Evolutionary conservation across 257 asterid genomes (phyloP), one percentile per base, ranked within the genome.

Genomic region (Forsythia suspensa): DNA sequence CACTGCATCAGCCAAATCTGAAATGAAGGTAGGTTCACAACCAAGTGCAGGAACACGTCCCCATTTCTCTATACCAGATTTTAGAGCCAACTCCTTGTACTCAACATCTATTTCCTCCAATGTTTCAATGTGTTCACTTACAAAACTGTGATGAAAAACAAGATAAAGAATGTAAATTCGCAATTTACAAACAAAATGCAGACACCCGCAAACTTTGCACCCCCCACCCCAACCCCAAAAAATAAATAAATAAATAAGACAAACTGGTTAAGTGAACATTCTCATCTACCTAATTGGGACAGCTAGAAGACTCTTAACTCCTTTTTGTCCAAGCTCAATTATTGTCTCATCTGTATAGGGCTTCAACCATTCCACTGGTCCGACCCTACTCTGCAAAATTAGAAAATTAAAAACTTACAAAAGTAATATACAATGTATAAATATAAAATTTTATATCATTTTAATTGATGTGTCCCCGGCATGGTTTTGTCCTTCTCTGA

Each of bases 31-130:
- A 77, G 99, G 96, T 77, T 96, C 98, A 77, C 94, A 89, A 72
- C 95, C 97, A 78, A 96, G 95, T 43, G 99, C 99, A 82, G 99
- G 99, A 81, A 96, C 99, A 61, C 97, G 92, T 29, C 97, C 98
- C 99, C 99, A 96, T n/a, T 92, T 91, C 87, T 91, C 77, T 82
- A 96, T 90, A 76, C 99, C 99, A 72, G 99, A 96, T 85, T 96
- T 82, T 61, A 96, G 86, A 74, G 99, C 99, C 84, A 96, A 86
- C 84, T 96, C 98, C 89, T 92, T 92, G 94, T 96, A 96, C 82
- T 96, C 99, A 68, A 96, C 99, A 82, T 96, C 99, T 83, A 96
- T 94, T 87, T 96, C 99, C 91, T 96, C 99, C 87, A 96, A 82
- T 8, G 99, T 96, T 82, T 96, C 99, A 76, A 96, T 96, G 82